phyloP scores from a whole-genome alignment of 768 basidiomycete genomes.

The Lepiota venenata region DNA sequence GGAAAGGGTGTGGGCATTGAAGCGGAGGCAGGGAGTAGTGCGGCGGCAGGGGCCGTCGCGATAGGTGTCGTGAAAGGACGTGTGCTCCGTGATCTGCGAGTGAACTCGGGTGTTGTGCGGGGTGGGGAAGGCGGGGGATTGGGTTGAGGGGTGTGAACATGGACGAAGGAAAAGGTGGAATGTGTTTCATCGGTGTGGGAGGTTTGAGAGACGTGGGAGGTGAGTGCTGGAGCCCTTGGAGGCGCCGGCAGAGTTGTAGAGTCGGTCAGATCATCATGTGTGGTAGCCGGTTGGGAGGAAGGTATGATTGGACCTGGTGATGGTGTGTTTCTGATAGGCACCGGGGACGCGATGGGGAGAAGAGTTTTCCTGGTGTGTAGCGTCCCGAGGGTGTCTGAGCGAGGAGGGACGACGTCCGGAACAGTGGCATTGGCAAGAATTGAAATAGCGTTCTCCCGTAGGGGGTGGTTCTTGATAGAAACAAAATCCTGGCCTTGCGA shows the following conservation, averaged over 20 bases:
- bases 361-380: neutral
- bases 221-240: neutral
- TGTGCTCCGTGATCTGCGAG: neutral
- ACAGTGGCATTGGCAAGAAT: neutral
- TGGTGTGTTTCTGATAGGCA: neutral
- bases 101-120: neutral
- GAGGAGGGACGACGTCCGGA: neutral
- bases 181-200: slow-evolving; percentile 10
- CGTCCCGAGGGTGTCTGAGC: neutral
- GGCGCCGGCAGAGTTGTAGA: slow-evolving; percentile 1
- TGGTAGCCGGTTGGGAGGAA: neutral
- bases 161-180: slow-evolving; percentile 11
- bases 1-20: too few relatives aligned
- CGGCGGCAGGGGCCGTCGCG: too few relatives aligned
- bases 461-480: slow-evolving; percentile 12
- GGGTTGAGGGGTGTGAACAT: slow-evolving; percentile 3
- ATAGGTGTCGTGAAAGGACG: too few relatives aligned
- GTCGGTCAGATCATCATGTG: neutral
- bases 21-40: too few relatives aligned
- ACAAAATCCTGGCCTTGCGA: slow-evolving; percentile 9
- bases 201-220: slow-evolving; percentile 10
- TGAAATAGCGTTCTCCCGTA: slow-evolving; percentile 11
- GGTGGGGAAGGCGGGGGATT: slow-evolving; percentile 2
- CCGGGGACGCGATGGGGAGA: neutral
- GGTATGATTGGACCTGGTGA: neutral